Evolutionary conservation across 257 asterid genomes (phyloP).

Genomic region (Misopates orontium): DNA sequence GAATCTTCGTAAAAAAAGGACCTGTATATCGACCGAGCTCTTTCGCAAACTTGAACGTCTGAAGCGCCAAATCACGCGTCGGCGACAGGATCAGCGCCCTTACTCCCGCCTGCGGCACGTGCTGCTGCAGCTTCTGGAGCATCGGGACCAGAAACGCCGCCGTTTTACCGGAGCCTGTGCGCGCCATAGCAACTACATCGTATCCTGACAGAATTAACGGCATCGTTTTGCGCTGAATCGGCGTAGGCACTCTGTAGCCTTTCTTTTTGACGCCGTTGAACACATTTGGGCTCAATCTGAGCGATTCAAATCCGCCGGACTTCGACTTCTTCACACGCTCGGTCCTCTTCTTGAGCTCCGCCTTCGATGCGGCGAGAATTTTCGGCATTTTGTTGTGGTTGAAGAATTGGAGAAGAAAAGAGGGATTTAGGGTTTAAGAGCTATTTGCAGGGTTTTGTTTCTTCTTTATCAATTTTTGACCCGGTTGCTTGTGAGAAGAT

Average conservation of each 20-base stretch:
- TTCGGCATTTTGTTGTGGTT: too few relatives aligned
- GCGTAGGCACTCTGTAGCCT: conserved; percentile 92
- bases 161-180: conserved; percentile 94
- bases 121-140: conserved; percentile 88
- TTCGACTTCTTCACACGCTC: conserved; percentile 67
- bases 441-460: too few relatives aligned
- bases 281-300: conserved; percentile 61
- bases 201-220: conserved; percentile 71
- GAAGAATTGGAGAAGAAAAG: too few relatives aligned
- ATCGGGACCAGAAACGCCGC: conserved; percentile 91
- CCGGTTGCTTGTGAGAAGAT: too few relatives aligned
- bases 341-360: conserved; percentile 53
- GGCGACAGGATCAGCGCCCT: conserved; percentile 90
- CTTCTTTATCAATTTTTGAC: too few relatives aligned
- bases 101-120: conserved; percentile 87
- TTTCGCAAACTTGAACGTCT: conserved; percentile 76
- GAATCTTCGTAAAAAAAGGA: conserved; percentile 9
- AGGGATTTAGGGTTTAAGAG: too few relatives aligned
- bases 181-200: conserved; percentile 98
- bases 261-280: conserved; percentile 77
- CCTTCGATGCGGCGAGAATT: conserved; percentile 55
- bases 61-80: conserved; percentile 93
- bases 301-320: conserved; percentile 89
- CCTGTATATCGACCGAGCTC: conserved; percentile 90
- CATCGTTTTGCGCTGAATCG: conserved; percentile 90